A percentile compares a stretch with the other conserved stretches of the same genome.
Evolutionary conservation across 1,139 yeast species (phyloP).

Genomic region (Diutina scorzettiae): DNA sequence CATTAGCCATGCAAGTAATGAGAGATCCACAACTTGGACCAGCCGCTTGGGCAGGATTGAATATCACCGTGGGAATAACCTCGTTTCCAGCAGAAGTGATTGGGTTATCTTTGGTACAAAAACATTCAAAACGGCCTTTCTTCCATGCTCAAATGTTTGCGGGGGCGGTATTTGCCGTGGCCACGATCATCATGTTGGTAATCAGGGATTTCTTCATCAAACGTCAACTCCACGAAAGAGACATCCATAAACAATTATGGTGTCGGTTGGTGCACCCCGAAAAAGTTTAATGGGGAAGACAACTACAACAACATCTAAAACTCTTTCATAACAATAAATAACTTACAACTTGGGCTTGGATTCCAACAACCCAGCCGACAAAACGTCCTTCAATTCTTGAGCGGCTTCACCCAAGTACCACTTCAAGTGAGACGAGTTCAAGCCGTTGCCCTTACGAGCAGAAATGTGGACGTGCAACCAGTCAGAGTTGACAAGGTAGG

Average conservation of each 20-base stretch:
- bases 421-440: slow-evolving; percentile 55
- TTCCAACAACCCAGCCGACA: slow-evolving; percentile 25
- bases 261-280: neutral
- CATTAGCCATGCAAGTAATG: slow-evolving; percentile 46
- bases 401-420: slow-evolving; percentile 71
- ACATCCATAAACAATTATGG: neutral
- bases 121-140: slow-evolving; percentile 7
- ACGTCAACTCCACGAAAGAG: slow-evolving; percentile 8
- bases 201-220: slow-evolving; percentile 10
- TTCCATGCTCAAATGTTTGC: slow-evolving; percentile 10
- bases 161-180: slow-evolving; percentile 9
- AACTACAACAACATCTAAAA: too few relatives aligned
- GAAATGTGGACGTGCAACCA: slow-evolving; percentile 82
- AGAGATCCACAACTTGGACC: slow-evolving; percentile 26
- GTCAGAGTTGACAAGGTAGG: slow-evolving; percentile 82
- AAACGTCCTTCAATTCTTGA: slow-evolving; percentile 63
- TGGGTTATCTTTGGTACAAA: slow-evolving; percentile 11
- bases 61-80: slow-evolving; percentile 33
- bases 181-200: slow-evolving; percentile 8
- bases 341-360: slow-evolving; percentile 28
- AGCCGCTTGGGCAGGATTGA: slow-evolving; percentile 50
- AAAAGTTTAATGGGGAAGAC: neutral
- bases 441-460: slow-evolving; percentile 57
- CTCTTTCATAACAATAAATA: neutral
- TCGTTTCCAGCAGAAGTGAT: slow-evolving; percentile 23